Conservation (phyloP, 1,284 basidiomycete species). For the Cryptococcus floricola region DNA sequence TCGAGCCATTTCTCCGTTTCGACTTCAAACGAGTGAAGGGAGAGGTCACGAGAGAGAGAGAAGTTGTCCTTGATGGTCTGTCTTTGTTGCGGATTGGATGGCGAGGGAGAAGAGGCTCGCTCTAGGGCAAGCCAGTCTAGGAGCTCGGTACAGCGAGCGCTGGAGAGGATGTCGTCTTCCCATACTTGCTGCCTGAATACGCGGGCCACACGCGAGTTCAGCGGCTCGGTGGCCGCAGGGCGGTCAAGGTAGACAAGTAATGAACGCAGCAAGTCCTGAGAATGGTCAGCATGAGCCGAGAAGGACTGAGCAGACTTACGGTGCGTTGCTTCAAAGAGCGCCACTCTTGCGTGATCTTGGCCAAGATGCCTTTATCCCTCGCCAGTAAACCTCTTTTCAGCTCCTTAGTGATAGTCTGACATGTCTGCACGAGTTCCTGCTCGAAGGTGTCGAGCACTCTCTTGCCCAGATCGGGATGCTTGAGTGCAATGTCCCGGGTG, state of each 20-base stretch:
- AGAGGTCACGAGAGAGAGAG: too few species aligned
- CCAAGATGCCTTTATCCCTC: slow-evolving; percentile 30
- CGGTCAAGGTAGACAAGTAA: slow-evolving; percentile 47
- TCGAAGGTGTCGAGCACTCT: slow-evolving; percentile 7
- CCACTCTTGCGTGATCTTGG: background rate
- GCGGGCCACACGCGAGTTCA: background rate
- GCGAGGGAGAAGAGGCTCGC: slow-evolving; percentile 40
- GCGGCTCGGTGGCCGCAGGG: background rate
- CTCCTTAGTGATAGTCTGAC: slow-evolving; percentile 7
- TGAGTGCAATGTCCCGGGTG: slow-evolving; percentile 24
- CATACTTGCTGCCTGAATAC: slow-evolving; percentile 52
- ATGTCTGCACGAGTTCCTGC: slow-evolving; percentile 20
- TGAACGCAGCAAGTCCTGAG: slow-evolving; percentile 32
- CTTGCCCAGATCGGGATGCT: slow-evolving; percentile 23
- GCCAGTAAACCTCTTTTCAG: slow-evolving; percentile 29
- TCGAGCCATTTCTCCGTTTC: too few species aligned
- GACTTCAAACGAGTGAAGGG: too few species aligned
- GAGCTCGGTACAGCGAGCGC: slow-evolving; percentile 55
- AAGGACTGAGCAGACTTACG: background rate
- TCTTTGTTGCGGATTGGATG: too few species aligned
- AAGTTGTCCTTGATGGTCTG: too few species aligned
- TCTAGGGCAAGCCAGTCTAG: slow-evolving; percentile 59
- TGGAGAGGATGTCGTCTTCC: slow-evolving; percentile 52
- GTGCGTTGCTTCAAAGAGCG: background rate
- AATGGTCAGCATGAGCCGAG: background rate